Conservation (phyloP, 2,329 filamentous ascomycete genomes). For the Pestalotiopsis sp. region DNA sequence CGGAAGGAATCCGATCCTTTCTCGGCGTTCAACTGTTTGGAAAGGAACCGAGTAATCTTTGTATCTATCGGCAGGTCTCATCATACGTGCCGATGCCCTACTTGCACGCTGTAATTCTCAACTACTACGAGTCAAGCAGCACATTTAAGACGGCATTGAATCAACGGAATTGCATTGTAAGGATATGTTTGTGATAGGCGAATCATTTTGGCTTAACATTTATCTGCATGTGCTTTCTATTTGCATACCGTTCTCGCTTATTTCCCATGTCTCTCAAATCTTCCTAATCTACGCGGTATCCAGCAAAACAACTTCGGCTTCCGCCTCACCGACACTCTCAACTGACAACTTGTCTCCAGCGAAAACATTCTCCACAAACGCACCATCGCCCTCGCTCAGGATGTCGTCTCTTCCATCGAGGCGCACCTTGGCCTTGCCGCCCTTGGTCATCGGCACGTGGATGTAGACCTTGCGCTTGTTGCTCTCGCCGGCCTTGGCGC, state of each 20-base stretch:
- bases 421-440: slow-evolving; percentile 70
- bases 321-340: slow-evolving; percentile 67
- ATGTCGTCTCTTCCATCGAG: slow-evolving; percentile 67
- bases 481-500: slow-evolving; percentile 52
- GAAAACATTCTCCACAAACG: slow-evolving; percentile 67
- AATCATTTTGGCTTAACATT: background rate
- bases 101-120: too few species aligned
- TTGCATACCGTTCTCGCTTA: too few species aligned
- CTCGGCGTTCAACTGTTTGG: too few species aligned
- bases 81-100: too few species aligned
- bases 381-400: slow-evolving; percentile 77
- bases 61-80: too few species aligned
- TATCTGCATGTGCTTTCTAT: background rate
- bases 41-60: too few species aligned
- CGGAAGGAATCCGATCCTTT: too few species aligned
- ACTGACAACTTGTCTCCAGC: slow-evolving; percentile 64
- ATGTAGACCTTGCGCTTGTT: slow-evolving; percentile 73
- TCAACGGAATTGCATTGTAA: too few species aligned
- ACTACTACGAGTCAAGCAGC: too few species aligned
- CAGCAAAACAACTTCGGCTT: slow-evolving; percentile 69
- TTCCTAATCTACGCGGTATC: slow-evolving; percentile 53
- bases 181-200: too few species aligned
- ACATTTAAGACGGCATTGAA: too few species aligned
- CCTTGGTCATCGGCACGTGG: slow-evolving; percentile 79
- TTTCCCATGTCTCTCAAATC: background rate